Evolutionary conservation across 2,329 filamentous ascomycete genomes (phyloP).

Genomic region (Camillea tinctor): DNA sequence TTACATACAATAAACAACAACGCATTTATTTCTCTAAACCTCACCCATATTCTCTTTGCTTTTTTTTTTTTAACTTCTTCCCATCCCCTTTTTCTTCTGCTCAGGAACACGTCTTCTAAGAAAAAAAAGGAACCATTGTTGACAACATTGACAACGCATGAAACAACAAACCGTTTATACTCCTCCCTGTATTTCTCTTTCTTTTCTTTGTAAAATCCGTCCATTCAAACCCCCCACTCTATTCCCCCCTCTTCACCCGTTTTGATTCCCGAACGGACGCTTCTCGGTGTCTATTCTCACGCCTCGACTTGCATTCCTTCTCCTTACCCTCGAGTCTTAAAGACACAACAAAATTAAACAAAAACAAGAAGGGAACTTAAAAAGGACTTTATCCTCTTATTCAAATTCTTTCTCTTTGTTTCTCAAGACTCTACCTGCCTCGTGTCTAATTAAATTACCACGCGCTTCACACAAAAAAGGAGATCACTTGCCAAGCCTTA

Average conservation of each 20-base stretch:
- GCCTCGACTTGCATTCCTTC: slow-evolving; percentile 13
- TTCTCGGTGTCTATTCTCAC: not conserved
- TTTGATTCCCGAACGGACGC: not conserved
- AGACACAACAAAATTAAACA: slow-evolving; percentile 26
- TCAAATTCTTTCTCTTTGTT: no score
- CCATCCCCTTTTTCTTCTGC: no score
- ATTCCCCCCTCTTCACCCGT: not conserved
- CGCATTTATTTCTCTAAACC: not conserved
- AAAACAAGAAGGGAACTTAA: no score
- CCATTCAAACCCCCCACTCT: not conserved
- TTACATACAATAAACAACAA: no score
- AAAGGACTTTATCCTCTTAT: slow-evolving; percentile 8
- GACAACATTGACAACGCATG: not conserved
- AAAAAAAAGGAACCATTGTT: not conserved
- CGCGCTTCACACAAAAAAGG: no score
- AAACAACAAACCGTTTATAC: not conserved
- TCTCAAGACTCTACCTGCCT: no score
- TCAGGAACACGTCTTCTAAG: not conserved
- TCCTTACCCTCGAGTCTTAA: not conserved
- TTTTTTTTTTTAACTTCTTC: not conserved
- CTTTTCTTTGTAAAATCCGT: not conserved
- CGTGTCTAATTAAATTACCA: no score
- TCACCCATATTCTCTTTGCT: not conserved
- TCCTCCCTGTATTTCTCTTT: not conserved
- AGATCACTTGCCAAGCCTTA: no score